Evolutionary conservation across 1,284 basidiomycete genomes (phyloP), one percentile per base, ranked within the genome.

Genomic region (Violaceomyces palustris): DNA sequence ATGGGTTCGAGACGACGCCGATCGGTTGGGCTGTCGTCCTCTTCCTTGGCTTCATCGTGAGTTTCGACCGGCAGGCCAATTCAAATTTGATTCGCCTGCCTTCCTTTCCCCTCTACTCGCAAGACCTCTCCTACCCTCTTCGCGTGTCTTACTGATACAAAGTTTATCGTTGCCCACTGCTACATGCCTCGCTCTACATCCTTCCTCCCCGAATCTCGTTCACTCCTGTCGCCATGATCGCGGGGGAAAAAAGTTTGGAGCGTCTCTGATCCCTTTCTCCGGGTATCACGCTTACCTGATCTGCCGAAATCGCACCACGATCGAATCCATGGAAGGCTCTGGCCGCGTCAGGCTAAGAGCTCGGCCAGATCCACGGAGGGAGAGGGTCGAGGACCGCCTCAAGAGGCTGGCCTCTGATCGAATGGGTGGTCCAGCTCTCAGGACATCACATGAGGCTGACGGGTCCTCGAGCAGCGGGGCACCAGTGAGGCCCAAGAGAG

Each of bases 321-420:
- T 75, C 39, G 74, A 75, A 50, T 66, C 64, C 9, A 74, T 75
- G 66, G 74, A 75, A 40, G 67, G 72, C 6, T 53, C 51, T 2
- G 64, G 60, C 14, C 35, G 63, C 28, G 44, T 66, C 19, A 33
- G 61, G 24, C 30, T 66, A 30, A 19, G 48, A 6, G 45, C 48
- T 8, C 35, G 35, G 42, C 36, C 31, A 23, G 40, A 48, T 24
- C 29, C 45, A 6, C 11, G 22, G 10, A 22, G 52, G 15, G 38
- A 48, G 4, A 41, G 34, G 18, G 50, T 63, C 10, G 42, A 59
- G 25, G 62, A 65, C 19, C 36, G 56, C 1, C 25, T 59, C 14
- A 26, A 48, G 11, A 48, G 45, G 1, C 42, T 50, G 14, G 33
- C 47, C 12, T n/a, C n/a, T n/a, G n/a, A n/a, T n/a, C n/a, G n/a